Evolutionary conservation across 768 basidiomycete genomes (phyloP).

Genomic region (Austroboletus eburneus): DNA sequence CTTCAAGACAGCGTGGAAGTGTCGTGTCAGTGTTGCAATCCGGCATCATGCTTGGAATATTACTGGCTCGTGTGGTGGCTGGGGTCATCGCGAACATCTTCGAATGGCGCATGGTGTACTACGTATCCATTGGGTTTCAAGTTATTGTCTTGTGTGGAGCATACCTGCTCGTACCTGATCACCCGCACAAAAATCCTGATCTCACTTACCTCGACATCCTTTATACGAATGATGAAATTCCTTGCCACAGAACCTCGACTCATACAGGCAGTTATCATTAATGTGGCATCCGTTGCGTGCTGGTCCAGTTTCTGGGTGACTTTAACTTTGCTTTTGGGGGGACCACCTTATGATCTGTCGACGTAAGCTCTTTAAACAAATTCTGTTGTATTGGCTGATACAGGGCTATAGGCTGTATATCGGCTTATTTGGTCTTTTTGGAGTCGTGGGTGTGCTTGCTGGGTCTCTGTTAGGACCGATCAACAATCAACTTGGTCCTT

Average conservation of each 20-base stretch:
- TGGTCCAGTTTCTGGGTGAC: slow-evolving; percentile 35
- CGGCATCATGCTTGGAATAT: slow-evolving; percentile 23
- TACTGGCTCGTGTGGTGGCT: slow-evolving; percentile 29
- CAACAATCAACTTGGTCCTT: slow-evolving; percentile 33
- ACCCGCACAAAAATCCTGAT: slow-evolving; percentile 34
- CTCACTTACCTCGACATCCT: slow-evolving; percentile 34
- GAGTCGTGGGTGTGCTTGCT: slow-evolving; percentile 33
- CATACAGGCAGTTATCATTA: slow-evolving; percentile 28
- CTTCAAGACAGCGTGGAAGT: slow-evolving; percentile 14
- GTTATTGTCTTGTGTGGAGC: slow-evolving; percentile 22
- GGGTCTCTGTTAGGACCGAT: slow-evolving; percentile 21
- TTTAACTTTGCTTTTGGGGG: slow-evolving; percentile 41
- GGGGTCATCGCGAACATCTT: slow-evolving; percentile 39
- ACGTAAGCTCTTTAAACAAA: slow-evolving; percentile 17
- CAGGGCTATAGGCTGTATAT: slow-evolving; percentile 25
- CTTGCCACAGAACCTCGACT: slow-evolving; percentile 39
- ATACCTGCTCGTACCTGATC: slow-evolving; percentile 38
- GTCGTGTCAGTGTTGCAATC: slow-evolving; percentile 31
- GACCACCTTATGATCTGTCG: slow-evolving; percentile 34
- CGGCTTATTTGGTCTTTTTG: slow-evolving; percentile 47
- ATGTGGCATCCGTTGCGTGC: slow-evolving; percentile 23
- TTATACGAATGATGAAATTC: slow-evolving; percentile 37
- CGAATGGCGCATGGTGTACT: slow-evolving; percentile 40
- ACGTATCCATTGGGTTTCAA: slow-evolving; percentile 36
- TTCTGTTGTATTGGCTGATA: not conserved